Base-by-base conservation (phyloP, 2,329 filamentous ascomycete species). In the Trichoderma lentiforme region DNA sequence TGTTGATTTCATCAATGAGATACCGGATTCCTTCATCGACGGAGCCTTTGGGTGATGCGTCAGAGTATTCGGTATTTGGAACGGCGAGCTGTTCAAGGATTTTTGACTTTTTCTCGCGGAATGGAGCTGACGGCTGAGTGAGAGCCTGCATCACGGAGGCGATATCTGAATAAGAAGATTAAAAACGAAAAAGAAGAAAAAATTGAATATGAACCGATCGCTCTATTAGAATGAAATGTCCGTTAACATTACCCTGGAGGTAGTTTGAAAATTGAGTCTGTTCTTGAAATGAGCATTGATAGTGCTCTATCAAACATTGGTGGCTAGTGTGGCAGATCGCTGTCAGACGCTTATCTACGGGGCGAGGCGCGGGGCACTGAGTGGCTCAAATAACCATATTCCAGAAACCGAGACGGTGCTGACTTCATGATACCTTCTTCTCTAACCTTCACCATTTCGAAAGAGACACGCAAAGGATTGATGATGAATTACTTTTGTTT, bases 11-110 rank as follows among this genome's bases (percentile, higher is more conserved):
- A 65, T 87, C 86, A 73, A 98, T 94, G 69, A 98, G 84, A 26
- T 90, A 86, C 61, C 91, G 88, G 75, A 98, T 94, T 1, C 90
- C 92, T 62, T 84, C 88, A 80, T 98, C 95, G 24, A 98, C 88
- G 0, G 90, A 92, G 18, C 95, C 95, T 83, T 98, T 98, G 3
- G 95, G 95, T 1, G 93, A 97, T 8, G 92, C 87, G 81, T 98
- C 95, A 53, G 89, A 88, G 81, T 97, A 97, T 72, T 92, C 87
- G 4, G 85, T 86, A 57, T 89, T 88, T 1, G 94, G 92, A 4
- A 90, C 85, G 9, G 89, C 84, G 3, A 98, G 89, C 75, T 91
- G 88, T 56, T 86, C 82, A 15, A 98, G 83, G 74, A 97, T 97
- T 73, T 87, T 90, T 66, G 82, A 80, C 82, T 98, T 98, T 79